Evolutionary conservation across 352 stramenopile species (phyloP).

Genomic region (Phytophthora constricta): DNA sequence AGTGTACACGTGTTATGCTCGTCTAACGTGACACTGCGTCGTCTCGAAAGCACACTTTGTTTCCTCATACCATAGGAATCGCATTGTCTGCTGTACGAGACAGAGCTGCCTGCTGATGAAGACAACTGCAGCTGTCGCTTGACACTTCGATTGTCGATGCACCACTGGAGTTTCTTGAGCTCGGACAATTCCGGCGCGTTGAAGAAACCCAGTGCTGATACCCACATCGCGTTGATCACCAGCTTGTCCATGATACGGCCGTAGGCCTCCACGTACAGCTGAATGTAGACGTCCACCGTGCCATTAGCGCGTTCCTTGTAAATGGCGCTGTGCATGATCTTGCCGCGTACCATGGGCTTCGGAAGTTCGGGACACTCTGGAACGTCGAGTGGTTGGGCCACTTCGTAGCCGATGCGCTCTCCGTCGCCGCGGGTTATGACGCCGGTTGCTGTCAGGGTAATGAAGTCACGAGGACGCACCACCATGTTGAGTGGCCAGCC

Average conservation of each 20-base stretch:
- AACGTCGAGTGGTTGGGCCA: conserved; percentile 44
- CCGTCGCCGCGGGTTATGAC: conserved; percentile 17
- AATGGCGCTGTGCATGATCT: conserved; percentile 12
- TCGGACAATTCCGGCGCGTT: conserved; percentile 4
- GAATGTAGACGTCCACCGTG: conserved; percentile 18
- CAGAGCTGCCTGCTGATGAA: not conserved
- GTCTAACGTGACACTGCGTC: not conserved
- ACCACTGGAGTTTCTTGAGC: conserved; percentile 22
- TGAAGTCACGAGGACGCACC: conserved; percentile 32
- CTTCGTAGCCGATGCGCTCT: conserved; percentile 39
- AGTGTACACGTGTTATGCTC: conserved; percentile 19
- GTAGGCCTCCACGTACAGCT: conserved; percentile 10
- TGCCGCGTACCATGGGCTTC: conserved; percentile 13
- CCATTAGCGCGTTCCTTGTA: conserved; percentile 11
- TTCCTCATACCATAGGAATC: conserved; percentile 9
- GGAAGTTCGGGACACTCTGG: conserved; percentile 8
- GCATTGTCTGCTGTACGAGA: not conserved
- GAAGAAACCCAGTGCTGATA: not conserved
- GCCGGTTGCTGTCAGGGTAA: conserved; percentile 26
- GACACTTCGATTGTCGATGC: not conserved
- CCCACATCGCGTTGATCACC: conserved; percentile 7
- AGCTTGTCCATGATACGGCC: conserved; percentile 1
- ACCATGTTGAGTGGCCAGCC: conserved; percentile 13
- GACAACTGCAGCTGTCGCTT: not conserved
- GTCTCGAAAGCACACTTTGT: conserved; percentile 7